Conservation (phyloP, 2,329 filamentous ascomycete genomes). For the Epichloe festucae region DNA sequence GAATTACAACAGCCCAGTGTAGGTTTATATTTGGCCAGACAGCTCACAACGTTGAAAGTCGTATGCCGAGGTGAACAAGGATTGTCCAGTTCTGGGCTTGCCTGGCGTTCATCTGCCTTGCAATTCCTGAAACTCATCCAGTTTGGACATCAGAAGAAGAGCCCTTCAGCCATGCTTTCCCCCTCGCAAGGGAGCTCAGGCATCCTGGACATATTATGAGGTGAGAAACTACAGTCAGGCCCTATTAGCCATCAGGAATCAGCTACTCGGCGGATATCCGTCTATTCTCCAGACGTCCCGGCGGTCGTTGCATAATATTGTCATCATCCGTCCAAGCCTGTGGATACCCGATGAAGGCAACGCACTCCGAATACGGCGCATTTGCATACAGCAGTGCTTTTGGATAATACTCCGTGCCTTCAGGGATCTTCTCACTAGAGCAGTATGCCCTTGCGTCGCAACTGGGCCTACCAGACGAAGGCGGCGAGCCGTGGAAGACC, state of each 20-base stretch:
- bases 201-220: slow-evolving; percentile 60
- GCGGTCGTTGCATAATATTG: slow-evolving; percentile 72
- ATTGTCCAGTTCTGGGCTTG: slow-evolving; percentile 59
- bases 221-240: slow-evolving; percentile 11
- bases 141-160: too few relatives aligned
- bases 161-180: slow-evolving; percentile 40
- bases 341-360: slow-evolving; percentile 69
- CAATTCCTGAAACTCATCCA: slow-evolving; percentile 22
- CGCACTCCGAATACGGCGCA: slow-evolving; percentile 68
- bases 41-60: not conserved
- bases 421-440: slow-evolving; percentile 54
- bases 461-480: slow-evolving; percentile 51
- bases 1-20: slow-evolving; percentile 69
- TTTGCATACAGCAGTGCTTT: slow-evolving; percentile 69
- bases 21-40: slow-evolving; percentile 12
- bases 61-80: too few relatives aligned
- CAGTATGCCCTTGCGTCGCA: slow-evolving; percentile 33
- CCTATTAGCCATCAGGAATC: not conserved
- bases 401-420: slow-evolving; percentile 67
- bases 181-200: slow-evolving; percentile 41
- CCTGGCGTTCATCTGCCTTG: slow-evolving; percentile 62
- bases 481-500: slow-evolving; percentile 62
- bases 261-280: not conserved
- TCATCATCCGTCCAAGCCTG: slow-evolving; percentile 49
- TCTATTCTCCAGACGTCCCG: slow-evolving; percentile 39